Evolutionary conservation across 495 filamentous ascomycete genomes (phyloP).

Genomic region (Collariella sp.): DNA sequence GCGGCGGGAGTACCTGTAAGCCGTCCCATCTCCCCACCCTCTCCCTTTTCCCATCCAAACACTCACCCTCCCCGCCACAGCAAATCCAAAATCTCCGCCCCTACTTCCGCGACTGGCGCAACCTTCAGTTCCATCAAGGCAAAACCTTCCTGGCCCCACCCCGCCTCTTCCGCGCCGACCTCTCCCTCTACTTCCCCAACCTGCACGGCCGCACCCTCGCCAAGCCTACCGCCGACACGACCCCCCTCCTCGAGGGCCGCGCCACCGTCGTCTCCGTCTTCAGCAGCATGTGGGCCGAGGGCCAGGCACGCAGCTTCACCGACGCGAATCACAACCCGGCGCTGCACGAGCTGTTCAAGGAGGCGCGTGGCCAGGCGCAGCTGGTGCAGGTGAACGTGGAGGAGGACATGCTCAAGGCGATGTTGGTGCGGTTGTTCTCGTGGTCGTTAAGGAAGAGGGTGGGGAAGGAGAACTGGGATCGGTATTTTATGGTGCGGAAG

Average conservation of each 20-base stretch:
- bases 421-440: constrained; percentile 63
- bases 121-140: constrained; percentile 70
- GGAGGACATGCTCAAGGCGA: constrained; percentile 66
- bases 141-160: constrained; percentile 81
- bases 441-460: constrained; percentile 49
- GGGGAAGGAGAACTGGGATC: constrained; percentile 51
- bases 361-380: constrained; percentile 48
- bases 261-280: constrained; percentile 74
- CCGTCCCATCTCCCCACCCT: not conserved
- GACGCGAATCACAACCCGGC: constrained; percentile 54
- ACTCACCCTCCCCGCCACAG: constrained; percentile 18
- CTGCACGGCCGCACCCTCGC: constrained; percentile 67
- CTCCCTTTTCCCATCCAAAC: not conserved
- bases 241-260: constrained; percentile 56
- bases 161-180: constrained; percentile 62
- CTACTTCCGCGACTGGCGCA: constrained; percentile 89
- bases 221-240: constrained; percentile 54
- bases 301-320: constrained; percentile 65
- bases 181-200: constrained; percentile 89
- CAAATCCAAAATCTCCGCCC: constrained; percentile 59
- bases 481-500: constrained; percentile 75
- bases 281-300: constrained; percentile 73
- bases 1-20: constrained; percentile 63
- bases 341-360: constrained; percentile 45
- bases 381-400: constrained; percentile 80